phyloP scores from a whole-genome alignment of 2,329 filamentous ascomycete species.

The Diplodia scrobiculata region DNA sequence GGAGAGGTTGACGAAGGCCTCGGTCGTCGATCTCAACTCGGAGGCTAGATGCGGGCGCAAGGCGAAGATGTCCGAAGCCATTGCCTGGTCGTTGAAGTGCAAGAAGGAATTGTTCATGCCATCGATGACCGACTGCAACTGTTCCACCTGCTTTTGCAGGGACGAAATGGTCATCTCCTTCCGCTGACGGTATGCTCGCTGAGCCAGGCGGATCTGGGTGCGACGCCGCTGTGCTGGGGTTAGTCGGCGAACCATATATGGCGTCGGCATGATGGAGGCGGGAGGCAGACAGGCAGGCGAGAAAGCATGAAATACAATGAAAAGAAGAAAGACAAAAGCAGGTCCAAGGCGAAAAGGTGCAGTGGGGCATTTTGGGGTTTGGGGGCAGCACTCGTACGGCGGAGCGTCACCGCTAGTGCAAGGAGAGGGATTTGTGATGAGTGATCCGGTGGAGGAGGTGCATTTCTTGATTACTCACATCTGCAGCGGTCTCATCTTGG shows the following conservation, averaged over 20 bases:
- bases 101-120: conserved; percentile 74
- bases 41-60: conserved; percentile 59
- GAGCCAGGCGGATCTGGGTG: conserved; percentile 83
- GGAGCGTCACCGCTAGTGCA: conserved; percentile 9
- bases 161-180: conserved; percentile 80
- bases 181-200: conserved; percentile 79
- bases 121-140: conserved; percentile 68
- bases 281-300: background rate
- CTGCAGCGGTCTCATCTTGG: conserved; percentile 75
- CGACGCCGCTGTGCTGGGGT: conserved; percentile 64
- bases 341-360: background rate
- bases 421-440: conserved; percentile 19
- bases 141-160: conserved; percentile 69
- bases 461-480: conserved; percentile 60
- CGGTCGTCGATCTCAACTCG: conserved; percentile 60
- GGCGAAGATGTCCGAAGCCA: conserved; percentile 58
- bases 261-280: conserved; percentile 1
- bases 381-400: background rate
- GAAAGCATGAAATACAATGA: background rate
- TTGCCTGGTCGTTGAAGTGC: conserved; percentile 55
- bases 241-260: conserved; percentile 24
- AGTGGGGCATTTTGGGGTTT: background rate
- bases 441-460: conserved; percentile 18
- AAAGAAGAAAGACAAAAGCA: background rate
- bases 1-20: conserved; percentile 60